A percentile compares a stretch with the other conserved stretches of the same genome.
phyloP scores from a whole-genome alignment of 768 basidiomycete genomes.

The Amanita jacksonii region DNA sequence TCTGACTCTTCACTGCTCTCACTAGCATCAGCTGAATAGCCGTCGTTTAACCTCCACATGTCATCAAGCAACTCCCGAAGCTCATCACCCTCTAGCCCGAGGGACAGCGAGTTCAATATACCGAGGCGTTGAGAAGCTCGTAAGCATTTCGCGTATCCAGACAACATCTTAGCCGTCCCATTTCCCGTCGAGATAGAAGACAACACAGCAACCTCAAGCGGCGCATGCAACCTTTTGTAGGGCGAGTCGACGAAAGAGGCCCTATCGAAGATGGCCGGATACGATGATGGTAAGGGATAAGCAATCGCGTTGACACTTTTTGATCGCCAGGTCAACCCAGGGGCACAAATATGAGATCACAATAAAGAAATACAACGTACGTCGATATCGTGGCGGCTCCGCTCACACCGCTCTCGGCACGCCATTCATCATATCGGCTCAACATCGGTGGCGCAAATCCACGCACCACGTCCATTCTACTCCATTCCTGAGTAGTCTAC shows the following conservation, averaged over 20 bases:
- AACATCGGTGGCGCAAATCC: conserved; percentile 38
- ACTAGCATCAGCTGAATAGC: neutral
- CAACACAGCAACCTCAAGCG: conserved; percentile 17
- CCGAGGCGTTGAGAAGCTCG: conserved; percentile 24
- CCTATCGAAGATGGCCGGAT: conserved; percentile 36
- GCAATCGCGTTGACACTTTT: conserved; percentile 39
- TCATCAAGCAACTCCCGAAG: conserved; percentile 45
- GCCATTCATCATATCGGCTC: conserved; percentile 31
- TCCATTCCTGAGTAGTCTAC: conserved; percentile 18
- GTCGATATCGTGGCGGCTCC: conserved; percentile 16
- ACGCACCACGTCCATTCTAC: conserved; percentile 47
- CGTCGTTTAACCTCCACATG: conserved; percentile 52
- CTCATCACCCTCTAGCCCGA: conserved; percentile 45
- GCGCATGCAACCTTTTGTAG: neutral
- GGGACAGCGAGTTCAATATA: conserved; percentile 18
- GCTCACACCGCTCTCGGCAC: conserved; percentile 10
- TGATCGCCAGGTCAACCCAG: conserved; percentile 6
- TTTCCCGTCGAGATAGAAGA: conserved; percentile 38
- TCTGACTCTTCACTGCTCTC: neutral
- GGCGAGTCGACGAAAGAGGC: conserved; percentile 7
- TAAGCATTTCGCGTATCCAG: conserved; percentile 38
- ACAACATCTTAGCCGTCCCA: conserved; percentile 32
- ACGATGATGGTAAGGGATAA: conserved; percentile 56
- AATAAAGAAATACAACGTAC: conserved; percentile 25
- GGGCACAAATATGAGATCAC: neutral